Base-by-base conservation (phyloP, 768 basidiomycete genomes). In the Leccinellum albellum region DNA sequence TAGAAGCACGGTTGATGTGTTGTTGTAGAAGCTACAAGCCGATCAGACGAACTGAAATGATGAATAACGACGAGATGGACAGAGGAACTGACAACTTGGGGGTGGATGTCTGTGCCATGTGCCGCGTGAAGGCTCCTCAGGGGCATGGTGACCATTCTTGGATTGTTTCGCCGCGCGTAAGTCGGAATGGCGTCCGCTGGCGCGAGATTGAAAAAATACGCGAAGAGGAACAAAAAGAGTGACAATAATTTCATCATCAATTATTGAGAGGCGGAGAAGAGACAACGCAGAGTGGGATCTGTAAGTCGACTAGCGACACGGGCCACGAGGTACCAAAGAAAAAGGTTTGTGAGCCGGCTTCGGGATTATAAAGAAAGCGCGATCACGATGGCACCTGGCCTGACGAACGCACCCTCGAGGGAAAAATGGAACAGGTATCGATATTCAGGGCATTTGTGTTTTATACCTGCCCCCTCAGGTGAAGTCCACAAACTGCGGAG, bases 1-100 rank as follows among this genome's bases (percentile, higher is more conserved):
- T 79, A 53, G 81, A 73, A 52, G 79, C 77, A 50, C 82, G 84
- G 70, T 89, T 91, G 59, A 87, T 80, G 64, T 85, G 78, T 70
- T 87, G 89, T 69, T 90, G 88, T 32, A 85, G 71, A 46, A 79
- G 69, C 89, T 91, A 33, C 20, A 29, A 45, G 20, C 57, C 32
- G 52, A 28, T 37, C 20, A 46, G 14, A 14, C 20, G 15, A 45
- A 53, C 47, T 20, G 35, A 10, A 32, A 10, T 5, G 8, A 26
- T 28, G 1, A 44, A 29, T 14, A 15, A 33, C 5, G 12, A 47
- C 20, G 12, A 15, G 12, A 29, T 10, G 14, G 17, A 45, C 13
- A 21, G n/a, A 29, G 4, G n/a, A 37, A 69, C 80, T 40, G 54
- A 81, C 81, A 52, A 80, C 53, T 54, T 72, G 74, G 28, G 80